Conservation (phyloP, 768 basidiomycete species). For the Crepidotus variabilis region DNA sequence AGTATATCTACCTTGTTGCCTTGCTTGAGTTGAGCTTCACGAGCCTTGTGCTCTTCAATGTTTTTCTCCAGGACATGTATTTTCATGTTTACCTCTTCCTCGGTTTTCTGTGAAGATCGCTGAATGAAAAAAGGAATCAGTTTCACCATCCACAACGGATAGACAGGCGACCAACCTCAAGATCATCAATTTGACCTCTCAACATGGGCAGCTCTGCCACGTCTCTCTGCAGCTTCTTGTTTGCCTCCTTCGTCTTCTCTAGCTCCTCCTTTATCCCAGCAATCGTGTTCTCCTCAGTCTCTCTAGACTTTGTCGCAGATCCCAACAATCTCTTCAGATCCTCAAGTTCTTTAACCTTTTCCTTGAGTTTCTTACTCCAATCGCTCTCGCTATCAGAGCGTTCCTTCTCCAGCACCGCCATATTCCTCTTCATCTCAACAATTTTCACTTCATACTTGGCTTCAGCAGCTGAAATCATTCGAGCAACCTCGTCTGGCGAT, state of each 20-base stretch:
- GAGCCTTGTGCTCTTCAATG: conserved; percentile 67
- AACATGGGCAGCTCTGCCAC: conserved; percentile 52
- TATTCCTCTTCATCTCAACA: conserved; percentile 62
- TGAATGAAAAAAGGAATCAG: conserved; percentile 6
- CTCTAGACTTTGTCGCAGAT: conserved; percentile 52
- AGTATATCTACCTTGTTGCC: conserved; percentile 69
- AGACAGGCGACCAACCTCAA: conserved; percentile 53
- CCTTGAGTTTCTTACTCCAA: conserved; percentile 81
- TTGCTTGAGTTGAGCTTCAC: conserved; percentile 65
- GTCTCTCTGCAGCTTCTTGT: conserved; percentile 45
- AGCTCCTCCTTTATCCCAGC: conserved; percentile 53
- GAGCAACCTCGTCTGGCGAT: conserved; percentile 65
- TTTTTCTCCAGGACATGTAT: conserved; percentile 56
- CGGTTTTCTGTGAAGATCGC: conserved; percentile 33
- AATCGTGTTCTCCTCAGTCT: conserved; percentile 52
- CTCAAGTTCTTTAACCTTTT: conserved; percentile 77
- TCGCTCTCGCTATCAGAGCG: conserved; percentile 83
- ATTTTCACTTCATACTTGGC: conserved; percentile 74
- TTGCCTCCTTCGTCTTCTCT: conserved; percentile 44
- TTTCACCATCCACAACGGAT: not conserved
- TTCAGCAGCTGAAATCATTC: conserved; percentile 70
- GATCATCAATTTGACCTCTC: conserved; percentile 45
- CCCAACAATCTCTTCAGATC: conserved; percentile 59
- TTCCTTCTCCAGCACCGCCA: conserved; percentile 72
- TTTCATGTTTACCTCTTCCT: conserved; percentile 45